Evolutionary conservation across 192 early-diverging fungal species (phyloP).

Genomic region (Linnemannia schmuckeri): DNA sequence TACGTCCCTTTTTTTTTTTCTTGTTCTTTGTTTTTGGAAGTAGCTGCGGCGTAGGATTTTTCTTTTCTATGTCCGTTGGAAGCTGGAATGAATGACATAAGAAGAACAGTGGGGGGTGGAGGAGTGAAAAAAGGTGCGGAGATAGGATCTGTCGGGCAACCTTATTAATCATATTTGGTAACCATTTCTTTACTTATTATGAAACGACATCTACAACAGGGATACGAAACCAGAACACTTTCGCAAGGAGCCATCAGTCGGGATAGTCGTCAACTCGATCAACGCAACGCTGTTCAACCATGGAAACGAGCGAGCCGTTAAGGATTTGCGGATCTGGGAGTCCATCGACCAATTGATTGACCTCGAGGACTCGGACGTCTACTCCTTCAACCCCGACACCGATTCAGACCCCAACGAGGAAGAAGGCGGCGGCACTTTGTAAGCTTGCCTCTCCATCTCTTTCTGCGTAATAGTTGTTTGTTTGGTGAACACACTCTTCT

Average conservation of each 20-base stretch:
- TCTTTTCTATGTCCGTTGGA: not conserved
- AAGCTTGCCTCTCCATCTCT: not conserved
- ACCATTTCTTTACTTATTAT: not conserved
- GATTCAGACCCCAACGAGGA: constrained; percentile 93
- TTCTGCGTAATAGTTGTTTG: too few species aligned
- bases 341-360: constrained; percentile 86
- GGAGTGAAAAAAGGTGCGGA: not conserved
- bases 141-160: not conserved
- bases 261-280: constrained; percentile 84
- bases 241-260: constrained; percentile 76
- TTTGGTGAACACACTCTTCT: not conserved
- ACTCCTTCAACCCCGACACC: constrained; percentile 88
- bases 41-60: not conserved
- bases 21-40: not conserved
- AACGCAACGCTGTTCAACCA: constrained; percentile 89
- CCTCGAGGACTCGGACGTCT: constrained; percentile 88
- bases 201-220: constrained; percentile 46
- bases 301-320: constrained; percentile 75
- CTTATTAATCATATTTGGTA: not conserved
- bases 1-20: constrained; percentile 34
- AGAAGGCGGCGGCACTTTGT: constrained; percentile 74
- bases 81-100: too few species aligned
- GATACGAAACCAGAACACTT: constrained; percentile 86
- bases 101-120: not conserved
- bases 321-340: constrained; percentile 83